Base-by-base conservation (phyloP, 2,329 filamentous ascomycete genomes). In the Hypoxylon sp. region DNA sequence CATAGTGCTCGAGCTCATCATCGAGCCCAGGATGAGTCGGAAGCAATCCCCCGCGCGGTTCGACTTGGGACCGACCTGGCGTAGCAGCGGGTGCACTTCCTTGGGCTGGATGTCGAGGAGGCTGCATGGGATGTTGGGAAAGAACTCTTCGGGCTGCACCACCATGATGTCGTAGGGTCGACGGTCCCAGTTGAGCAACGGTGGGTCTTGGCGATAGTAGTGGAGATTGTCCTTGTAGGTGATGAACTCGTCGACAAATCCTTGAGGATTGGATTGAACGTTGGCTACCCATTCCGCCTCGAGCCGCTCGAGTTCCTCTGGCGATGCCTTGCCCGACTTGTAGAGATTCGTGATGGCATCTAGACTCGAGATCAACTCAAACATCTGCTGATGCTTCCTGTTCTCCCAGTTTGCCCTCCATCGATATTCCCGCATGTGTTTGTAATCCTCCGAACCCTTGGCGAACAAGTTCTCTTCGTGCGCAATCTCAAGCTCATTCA, bases 41-140 rank as follows among this genome's bases (percentile, higher is more conserved):
- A 83, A 78, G 7, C 75, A 71, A 61, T 83, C 79, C 32, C 76
- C 79, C 1, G 73, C 65, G 29, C 73, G 74, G 17, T 63, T 70
- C 2, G 69, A 71, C 1, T 45, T 51, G 2, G 72, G 67, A 0
- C 79, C 78, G 44, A 71, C 70, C 44, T 79, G 66, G 5, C 75
- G 75, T 13, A 86, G 63, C 2, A 81, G 61, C 1, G 73, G 75
- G 60, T 78, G 75, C 53, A 78, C 71, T 2, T 75, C 66, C 59
- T 79, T 78, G 3, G 89, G 88, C 58, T 86, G 81, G 51, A 90
- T 74, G 67, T 91, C 88, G 11, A 91, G 67, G 3, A 93, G 79
- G 7, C 75, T 71, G 46, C 83, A 74, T 5, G 76, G 72, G 6
- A 76, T 69, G 16, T 78, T 74, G 1, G 90, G 90, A 67, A 78